Percentiles rank a stretch among this genome's conserved stretches.
Conservation (phyloP, 1,284 basidiomycete genomes). For the Coriolopsis trogii region DNA sequence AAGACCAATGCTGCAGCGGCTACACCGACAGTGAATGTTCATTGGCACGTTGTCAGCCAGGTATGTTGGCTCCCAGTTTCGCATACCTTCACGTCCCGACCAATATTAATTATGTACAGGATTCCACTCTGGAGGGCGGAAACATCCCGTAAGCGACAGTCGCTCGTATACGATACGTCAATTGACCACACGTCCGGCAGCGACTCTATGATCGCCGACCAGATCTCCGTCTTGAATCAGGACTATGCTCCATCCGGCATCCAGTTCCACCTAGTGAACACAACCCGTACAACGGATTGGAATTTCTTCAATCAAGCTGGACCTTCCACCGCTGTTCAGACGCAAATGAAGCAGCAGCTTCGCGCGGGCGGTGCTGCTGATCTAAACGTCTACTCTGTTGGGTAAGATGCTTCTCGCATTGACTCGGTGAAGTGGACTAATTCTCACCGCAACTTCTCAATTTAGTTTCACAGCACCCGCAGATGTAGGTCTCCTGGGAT, state of each 20-base stretch:
- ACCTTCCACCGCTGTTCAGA: slow-evolving; percentile 43
- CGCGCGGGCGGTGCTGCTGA: slow-evolving; percentile 39
- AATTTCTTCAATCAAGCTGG: slow-evolving; percentile 52
- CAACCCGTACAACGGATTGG: slow-evolving; percentile 47
- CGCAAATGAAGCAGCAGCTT: slow-evolving; percentile 49
- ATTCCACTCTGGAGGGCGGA: slow-evolving; percentile 43
- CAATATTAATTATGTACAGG: slow-evolving; percentile 25
- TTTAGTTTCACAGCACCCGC: slow-evolving; percentile 37
- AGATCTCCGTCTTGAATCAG: slow-evolving; percentile 51
- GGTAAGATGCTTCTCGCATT: no score
- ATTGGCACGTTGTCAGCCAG: slow-evolving; percentile 50
- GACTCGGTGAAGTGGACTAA: no score
- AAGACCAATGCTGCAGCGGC: slow-evolving; percentile 38
- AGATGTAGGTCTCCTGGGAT: slow-evolving; percentile 48
- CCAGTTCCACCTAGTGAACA: slow-evolving; percentile 46
- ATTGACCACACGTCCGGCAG: slow-evolving; percentile 29
- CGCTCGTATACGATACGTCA: no score
- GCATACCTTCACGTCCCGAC: background rate
- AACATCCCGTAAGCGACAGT: slow-evolving; percentile 43
- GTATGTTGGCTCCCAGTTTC: background rate
- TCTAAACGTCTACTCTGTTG: slow-evolving; percentile 58
- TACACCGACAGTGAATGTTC: slow-evolving; percentile 39
- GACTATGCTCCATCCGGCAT: slow-evolving; percentile 48
- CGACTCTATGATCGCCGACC: slow-evolving; percentile 40
- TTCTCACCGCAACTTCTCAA: background rate